phyloP scores from a whole-genome alignment of 2,329 filamentous ascomycete species.

The Colletotrichum cordylinicola region DNA sequence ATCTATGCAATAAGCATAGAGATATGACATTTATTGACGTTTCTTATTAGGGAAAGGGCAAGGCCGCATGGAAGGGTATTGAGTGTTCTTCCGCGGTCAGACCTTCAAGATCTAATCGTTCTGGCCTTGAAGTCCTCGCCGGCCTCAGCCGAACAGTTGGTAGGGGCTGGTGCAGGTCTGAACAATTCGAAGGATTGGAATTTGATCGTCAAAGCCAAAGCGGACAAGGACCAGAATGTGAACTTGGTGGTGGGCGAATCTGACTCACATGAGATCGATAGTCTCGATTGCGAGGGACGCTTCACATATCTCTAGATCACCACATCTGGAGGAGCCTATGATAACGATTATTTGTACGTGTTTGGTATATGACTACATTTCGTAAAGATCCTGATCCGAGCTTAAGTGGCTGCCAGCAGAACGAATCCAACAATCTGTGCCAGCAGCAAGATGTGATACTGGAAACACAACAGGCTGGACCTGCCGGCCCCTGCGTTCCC shows the following conservation, averaged over 20 bases:
- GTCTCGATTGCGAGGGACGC: not conserved
- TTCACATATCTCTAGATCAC: not conserved
- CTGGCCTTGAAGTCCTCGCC: not conserved
- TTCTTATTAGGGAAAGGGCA: not conserved
- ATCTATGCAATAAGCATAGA: not conserved
- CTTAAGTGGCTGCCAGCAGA: not conserved
- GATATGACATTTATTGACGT: not conserved
- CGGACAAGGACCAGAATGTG: not conserved
- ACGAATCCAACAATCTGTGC: not conserved
- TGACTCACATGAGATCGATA: not conserved
- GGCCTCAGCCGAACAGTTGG: not conserved
- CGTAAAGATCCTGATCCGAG: not conserved
- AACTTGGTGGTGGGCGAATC: not conserved
- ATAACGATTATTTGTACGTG: not conserved
- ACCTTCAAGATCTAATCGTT: constrained; percentile 4
- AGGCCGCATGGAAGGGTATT: not conserved
- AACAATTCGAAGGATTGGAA: not conserved
- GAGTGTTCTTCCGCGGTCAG: not conserved
- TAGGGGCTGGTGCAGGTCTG: not conserved
- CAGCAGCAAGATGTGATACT: not conserved
- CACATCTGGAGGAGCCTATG: too few species aligned
- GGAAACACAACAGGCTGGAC: not conserved
- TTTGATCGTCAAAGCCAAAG: not conserved
- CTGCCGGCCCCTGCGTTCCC: not conserved
- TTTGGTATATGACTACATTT: not conserved